phyloP scores from a whole-genome alignment of 768 basidiomycete species.

The Kwoniella bestiolae region DNA sequence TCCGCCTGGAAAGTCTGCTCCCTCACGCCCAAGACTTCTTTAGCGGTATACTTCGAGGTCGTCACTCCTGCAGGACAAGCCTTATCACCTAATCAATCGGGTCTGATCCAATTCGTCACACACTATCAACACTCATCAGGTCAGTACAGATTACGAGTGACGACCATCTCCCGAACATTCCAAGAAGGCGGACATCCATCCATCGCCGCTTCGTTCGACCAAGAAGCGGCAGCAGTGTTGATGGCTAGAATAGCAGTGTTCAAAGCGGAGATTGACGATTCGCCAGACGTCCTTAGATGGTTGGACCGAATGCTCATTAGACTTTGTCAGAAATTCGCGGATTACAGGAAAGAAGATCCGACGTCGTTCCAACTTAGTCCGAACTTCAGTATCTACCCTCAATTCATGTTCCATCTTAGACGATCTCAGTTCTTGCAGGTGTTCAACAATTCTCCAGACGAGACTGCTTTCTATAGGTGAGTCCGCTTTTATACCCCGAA shows the following conservation, averaged over 20 bases:
- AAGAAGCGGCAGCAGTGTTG: constrained; percentile 94
- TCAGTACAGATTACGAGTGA: constrained; percentile 93
- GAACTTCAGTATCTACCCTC: constrained; percentile 98
- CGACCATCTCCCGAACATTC: constrained; percentile 95
- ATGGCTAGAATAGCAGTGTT: constrained; percentile 99
- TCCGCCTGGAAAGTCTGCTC: constrained; percentile 98
- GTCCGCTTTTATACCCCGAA: constrained; percentile 39
- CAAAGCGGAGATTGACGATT: constrained; percentile 98
- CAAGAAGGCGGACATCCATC: constrained; percentile 94
- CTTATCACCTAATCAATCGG: constrained; percentile 77
- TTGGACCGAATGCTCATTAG: constrained; percentile 98
- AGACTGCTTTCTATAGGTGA: constrained; percentile 96
- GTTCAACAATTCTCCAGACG: constrained; percentile 99
- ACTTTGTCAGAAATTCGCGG: constrained; percentile 98
- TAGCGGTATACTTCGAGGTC: constrained; percentile 96
- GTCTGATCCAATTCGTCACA: constrained; percentile 96
- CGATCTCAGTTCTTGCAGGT: constrained; percentile 98
- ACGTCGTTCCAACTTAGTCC: constrained; percentile 88
- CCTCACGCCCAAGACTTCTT: constrained; percentile 81
- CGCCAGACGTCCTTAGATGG: constrained; percentile 95
- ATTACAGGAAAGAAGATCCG: constrained; percentile 97
- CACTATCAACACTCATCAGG: constrained; percentile 98
- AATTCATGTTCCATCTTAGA: constrained; percentile 99
- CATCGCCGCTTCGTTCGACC: constrained; percentile 93
- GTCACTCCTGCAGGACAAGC: constrained; percentile 96